phyloP scores from a whole-genome alignment of 139 green algal genomes.

The Spirogloea muscicola region DNA sequence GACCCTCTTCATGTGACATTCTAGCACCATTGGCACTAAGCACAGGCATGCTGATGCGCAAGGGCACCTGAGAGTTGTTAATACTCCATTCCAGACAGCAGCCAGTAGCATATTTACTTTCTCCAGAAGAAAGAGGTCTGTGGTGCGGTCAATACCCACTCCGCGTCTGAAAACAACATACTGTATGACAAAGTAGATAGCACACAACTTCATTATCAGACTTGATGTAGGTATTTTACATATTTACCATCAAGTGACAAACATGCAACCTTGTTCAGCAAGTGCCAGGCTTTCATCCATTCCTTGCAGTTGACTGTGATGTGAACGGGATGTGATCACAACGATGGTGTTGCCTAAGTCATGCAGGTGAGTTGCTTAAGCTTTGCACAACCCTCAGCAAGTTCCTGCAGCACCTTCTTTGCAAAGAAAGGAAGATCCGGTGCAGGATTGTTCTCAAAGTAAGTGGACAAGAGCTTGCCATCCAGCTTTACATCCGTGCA shows the following conservation, averaged over 20 bases:
- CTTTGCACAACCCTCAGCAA: too few relatives aligned
- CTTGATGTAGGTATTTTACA: background rate
- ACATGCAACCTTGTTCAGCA: too few relatives aligned
- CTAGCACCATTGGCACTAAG: too few relatives aligned
- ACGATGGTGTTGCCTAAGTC: background rate
- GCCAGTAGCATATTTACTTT: slow-evolving; percentile 34
- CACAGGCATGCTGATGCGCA: too few relatives aligned
- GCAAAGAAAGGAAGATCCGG: slow-evolving; percentile 12
- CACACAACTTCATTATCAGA: background rate
- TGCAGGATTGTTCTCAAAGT: slow-evolving; percentile 29
- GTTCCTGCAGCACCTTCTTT: slow-evolving; percentile 7
- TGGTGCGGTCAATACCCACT: slow-evolving; percentile 42
- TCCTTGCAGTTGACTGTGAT: too few relatives aligned
- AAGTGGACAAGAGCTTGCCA: slow-evolving; percentile 5
- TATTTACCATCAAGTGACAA: too few relatives aligned
- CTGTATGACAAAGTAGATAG: slow-evolving; percentile 29
- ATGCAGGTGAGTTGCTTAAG: background rate
- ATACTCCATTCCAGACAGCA: slow-evolving; percentile 14
- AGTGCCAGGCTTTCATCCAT: too few relatives aligned
- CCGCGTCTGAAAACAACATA: slow-evolving; percentile 41
- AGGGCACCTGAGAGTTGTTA: slow-evolving; percentile 16
- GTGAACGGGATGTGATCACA: too few relatives aligned
- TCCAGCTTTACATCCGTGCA: slow-evolving; percentile 14
- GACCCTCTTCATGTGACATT: too few relatives aligned
- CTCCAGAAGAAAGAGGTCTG: slow-evolving; percentile 38